Conservation (phyloP, 345 rosid species). For the Salix koriyanagi region DNA sequence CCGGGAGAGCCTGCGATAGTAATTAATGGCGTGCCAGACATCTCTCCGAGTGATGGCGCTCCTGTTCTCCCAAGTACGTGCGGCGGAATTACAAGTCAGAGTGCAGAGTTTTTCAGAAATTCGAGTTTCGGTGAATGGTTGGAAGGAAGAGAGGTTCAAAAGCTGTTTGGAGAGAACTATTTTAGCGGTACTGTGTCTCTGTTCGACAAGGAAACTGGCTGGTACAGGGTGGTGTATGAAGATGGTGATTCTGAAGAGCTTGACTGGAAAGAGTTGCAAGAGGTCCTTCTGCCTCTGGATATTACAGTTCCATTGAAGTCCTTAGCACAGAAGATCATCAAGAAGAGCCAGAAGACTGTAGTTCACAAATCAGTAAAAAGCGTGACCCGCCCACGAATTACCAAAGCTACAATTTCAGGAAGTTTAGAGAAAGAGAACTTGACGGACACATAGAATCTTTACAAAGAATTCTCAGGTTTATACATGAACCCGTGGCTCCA, state of each 20-base stretch:
- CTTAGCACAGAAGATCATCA: conserved; percentile 44
- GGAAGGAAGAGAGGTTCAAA: conserved; percentile 71
- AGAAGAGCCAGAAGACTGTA: conserved; percentile 34
- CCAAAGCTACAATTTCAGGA: not conserved
- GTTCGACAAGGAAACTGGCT: conserved; percentile 62
- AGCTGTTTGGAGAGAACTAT: conserved; percentile 45
- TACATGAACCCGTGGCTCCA: not conserved
- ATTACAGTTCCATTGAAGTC: conserved; percentile 60
- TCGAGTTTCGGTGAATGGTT: conserved; percentile 72
- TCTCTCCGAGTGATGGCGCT: conserved; percentile 17
- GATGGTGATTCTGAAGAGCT: conserved; percentile 89
- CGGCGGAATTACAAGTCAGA: conserved; percentile 5
- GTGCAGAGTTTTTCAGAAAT: conserved; percentile 13
- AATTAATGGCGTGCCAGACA: conserved; percentile 68
- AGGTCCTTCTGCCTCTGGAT: conserved; percentile 63
- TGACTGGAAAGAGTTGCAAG: conserved; percentile 68
- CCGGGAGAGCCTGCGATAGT: conserved; percentile 78
- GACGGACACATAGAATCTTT: not conserved
- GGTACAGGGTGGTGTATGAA: conserved; percentile 82
- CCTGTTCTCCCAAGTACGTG: conserved; percentile 12
- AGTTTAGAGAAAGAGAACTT: not conserved
- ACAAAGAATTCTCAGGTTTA: not conserved
- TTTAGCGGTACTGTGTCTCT: conserved; percentile 51
- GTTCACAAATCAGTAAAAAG: conserved; percentile 7
- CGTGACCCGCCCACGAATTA: not conserved